Base-by-base conservation (phyloP, 352 stramenopile species). In the Phytophthora vignae region DNA sequence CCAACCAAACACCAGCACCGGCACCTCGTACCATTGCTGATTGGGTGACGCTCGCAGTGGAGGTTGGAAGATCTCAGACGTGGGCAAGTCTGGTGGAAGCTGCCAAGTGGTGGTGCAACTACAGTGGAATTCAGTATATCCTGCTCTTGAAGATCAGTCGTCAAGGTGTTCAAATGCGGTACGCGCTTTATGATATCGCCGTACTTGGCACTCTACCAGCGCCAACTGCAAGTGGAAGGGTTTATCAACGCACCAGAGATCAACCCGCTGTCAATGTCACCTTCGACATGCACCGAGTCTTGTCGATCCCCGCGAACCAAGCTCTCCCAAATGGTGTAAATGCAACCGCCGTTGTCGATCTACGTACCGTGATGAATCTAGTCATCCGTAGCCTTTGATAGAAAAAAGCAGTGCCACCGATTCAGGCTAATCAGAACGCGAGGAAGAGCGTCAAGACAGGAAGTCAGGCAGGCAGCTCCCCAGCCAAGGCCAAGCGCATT, bases 111-210 rank as follows among this genome's bases (percentile, higher is more conserved):
- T 69, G 62, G 62, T 63, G 53, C 53, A 38, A 52, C 62, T 69
- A 69, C 21, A 42, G 15, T 50, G 53, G 53, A 10, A 62, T 68
- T 19, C 53, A 69, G 62, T 69, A 63, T 57, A 57, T 69, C 36
- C 17, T 68, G 40, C 53, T 62, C 4, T 52, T 69, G 62, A 69
- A 69, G 52, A 38, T 62, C 40, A 62, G 62, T 62, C 12, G 17
- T 50, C 0, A 1, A 38, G 62, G 40, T 31, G 31, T 9, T 48
- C 53, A 57, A 27, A 69, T 62, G 12, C 21, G 7, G 49, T 63
- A 67, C 25, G 33, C 53, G 38, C 62, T 56, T 14, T 44, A 69
- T 58, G 49, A 67, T 6, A 67, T 25, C 14, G 40, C 40, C 3
- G 9, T 17, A 48, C 40, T 48, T 62, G 27, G 53, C 7, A 50